Conservation (phyloP, 2,329 filamentous ascomycete species). For the Trichoderma polysporum region DNA sequence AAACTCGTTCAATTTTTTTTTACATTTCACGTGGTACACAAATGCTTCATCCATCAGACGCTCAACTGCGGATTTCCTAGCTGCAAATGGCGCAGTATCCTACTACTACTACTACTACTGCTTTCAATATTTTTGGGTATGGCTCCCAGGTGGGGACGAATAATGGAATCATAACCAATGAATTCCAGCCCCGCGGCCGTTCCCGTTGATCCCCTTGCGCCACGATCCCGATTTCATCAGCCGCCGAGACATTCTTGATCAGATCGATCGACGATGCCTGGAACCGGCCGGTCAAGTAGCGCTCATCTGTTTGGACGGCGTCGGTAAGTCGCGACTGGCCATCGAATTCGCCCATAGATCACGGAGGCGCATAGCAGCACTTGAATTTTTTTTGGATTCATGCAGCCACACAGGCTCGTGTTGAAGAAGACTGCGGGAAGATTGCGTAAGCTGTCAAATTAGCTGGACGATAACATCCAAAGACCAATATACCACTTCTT, state of each 20-base stretch:
- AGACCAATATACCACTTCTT: constrained; percentile 30
- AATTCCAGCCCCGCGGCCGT: neutral
- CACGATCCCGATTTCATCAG: constrained; percentile 35
- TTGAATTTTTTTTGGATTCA: neutral
- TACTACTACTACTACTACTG: no score
- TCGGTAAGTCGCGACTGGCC: constrained; percentile 26
- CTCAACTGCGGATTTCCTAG: no score
- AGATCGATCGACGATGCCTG: constrained; percentile 26
- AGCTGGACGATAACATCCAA: neutral
- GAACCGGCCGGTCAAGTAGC: constrained; percentile 28
- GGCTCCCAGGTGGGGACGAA: no score
- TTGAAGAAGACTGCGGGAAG: neutral
- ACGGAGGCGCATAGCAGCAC: neutral
- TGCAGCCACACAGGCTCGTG: neutral
- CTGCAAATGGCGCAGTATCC: no score
- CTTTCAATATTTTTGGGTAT: no score
- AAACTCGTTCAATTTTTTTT: no score
- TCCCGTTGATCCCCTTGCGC: constrained; percentile 29
- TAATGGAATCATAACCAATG: no score
- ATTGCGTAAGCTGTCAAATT: neutral
- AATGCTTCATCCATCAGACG: no score
- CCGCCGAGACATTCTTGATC: constrained; percentile 31
- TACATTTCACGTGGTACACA: no score
- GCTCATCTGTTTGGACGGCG: constrained; percentile 37
- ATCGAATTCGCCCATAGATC: neutral